A percentile compares a stretch with the other conserved stretches of the same genome.
Evolutionary conservation across 2,329 filamentous ascomycete genomes (phyloP).

Genomic region (Pyricularia pennisetigena): DNA sequence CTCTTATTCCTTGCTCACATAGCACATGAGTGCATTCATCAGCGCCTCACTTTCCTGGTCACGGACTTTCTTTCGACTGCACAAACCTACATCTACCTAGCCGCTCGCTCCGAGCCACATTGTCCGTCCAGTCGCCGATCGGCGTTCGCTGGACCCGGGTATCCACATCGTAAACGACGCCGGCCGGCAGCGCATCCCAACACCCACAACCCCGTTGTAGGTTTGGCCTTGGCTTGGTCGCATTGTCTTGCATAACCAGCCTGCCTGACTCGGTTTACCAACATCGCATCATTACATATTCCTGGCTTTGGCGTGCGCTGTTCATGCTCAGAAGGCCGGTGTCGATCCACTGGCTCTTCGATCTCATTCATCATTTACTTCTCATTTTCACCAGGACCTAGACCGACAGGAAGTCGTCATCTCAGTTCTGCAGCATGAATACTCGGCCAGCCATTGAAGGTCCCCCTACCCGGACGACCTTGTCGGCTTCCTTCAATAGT

Average conservation of each 20-base stretch:
- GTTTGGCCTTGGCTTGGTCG: background rate
- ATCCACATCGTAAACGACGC: background rate
- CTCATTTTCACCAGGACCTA: background rate
- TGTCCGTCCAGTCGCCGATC: background rate
- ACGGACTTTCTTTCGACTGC: background rate
- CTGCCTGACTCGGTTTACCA: background rate
- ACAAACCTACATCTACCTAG: background rate
- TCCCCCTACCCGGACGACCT: constrained; percentile 60
- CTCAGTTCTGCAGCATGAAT: constrained; percentile 56
- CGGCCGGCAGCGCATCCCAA: background rate
- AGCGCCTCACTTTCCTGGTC: background rate
- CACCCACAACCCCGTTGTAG: background rate
- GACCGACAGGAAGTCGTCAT: background rate
- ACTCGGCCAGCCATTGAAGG: constrained; percentile 78
- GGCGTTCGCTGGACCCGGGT: background rate
- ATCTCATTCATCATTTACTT: background rate
- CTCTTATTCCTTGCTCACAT: background rate
- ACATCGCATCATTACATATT: background rate
- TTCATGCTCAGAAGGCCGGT: background rate
- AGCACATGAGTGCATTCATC: background rate
- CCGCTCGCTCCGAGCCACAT: background rate
- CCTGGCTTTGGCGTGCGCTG: background rate
- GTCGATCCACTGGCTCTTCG: background rate
- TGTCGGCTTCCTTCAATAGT: constrained; percentile 79
- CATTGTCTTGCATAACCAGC: background rate